Evolutionary conservation across 129 eudicot species (phyloP).

Genomic region (Flaveria bidentis): DNA sequence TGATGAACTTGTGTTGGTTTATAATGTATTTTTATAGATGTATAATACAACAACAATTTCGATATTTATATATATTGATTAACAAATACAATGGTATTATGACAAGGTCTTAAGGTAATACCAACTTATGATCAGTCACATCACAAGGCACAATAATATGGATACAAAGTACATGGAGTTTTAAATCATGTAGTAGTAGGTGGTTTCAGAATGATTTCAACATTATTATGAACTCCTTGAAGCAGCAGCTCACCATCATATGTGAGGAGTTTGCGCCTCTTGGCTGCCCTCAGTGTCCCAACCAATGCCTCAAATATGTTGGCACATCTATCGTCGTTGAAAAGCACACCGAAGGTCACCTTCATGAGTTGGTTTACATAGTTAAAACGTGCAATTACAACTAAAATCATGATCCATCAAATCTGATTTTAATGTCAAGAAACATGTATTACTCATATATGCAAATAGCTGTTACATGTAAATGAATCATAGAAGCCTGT

Average conservation of each 20-base stretch:
- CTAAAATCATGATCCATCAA: no score
- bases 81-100: background rate
- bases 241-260: conserved; percentile 94
- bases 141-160: conserved; percentile 7
- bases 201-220: conserved; percentile 71
- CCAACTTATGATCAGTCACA: background rate
- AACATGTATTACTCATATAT: background rate
- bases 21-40: no score
- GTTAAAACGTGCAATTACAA: no score
- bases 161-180: background rate
- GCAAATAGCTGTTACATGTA: background rate
- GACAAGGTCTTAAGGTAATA: background rate
- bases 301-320: conserved; percentile 98
- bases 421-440: no score
- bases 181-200: conserved; percentile 15
- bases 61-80: no score
- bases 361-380: conserved; percentile 6
- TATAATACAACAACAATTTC: no score
- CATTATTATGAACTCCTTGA: conserved; percentile 97
- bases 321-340: conserved; percentile 88
- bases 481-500: no score
- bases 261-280: conserved; percentile 79
- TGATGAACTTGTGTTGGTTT: no score
- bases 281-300: conserved; percentile 95
- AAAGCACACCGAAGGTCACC: conserved; percentile 96